A percentile compares a stretch with the other conserved stretches of the same genome.
phyloP scores from a whole-genome alignment of 1,284 basidiomycete genomes.

The Cryptococcus jaspeensis region DNA sequence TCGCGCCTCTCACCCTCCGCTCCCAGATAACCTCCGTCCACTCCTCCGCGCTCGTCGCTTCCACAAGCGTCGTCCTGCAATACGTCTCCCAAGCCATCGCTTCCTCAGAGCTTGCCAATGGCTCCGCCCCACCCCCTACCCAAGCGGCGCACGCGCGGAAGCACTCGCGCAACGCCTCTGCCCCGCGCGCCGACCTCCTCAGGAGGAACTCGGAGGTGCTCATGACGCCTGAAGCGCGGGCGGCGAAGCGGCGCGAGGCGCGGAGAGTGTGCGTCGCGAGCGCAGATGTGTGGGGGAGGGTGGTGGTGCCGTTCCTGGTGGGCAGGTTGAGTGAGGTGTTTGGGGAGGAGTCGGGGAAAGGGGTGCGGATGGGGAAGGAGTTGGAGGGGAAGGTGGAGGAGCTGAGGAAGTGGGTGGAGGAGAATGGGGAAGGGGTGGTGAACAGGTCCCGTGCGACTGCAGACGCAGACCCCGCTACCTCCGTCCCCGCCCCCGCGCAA shows the following conservation, averaged over 20 bases:
- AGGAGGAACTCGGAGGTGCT: conserved; percentile 36
- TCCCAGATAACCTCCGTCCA: conserved; percentile 56
- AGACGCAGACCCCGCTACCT: neutral
- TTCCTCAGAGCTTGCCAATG: conserved; percentile 8
- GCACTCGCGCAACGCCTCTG: conserved; percentile 21
- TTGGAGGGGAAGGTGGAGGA: conserved; percentile 17
- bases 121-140: neutral
- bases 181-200: conserved; percentile 32
- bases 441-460: neutral
- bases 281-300: conserved; percentile 54
- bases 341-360: conserved; percentile 44
- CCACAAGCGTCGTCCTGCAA: conserved; percentile 51
- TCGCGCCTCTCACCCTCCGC: conserved; percentile 66
- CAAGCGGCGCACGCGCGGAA: neutral
- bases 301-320: conserved; percentile 67
- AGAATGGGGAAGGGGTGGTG: conserved; percentile 15
- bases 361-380: conserved; percentile 3
- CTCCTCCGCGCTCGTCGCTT: conserved; percentile 55
- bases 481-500: neutral
- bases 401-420: conserved; percentile 24
- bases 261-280: conserved; percentile 58
- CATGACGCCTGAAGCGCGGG: conserved; percentile 33
- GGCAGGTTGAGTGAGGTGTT: conserved; percentile 70
- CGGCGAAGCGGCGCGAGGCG: conserved; percentile 44
- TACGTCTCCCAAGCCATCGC: conserved; percentile 52